These are phyloP conservation scores for Ceratobasidium sp. DNA, from an alignment of 1,284 basidiomycete genomes.

Conservation along the genomic window DNA sequence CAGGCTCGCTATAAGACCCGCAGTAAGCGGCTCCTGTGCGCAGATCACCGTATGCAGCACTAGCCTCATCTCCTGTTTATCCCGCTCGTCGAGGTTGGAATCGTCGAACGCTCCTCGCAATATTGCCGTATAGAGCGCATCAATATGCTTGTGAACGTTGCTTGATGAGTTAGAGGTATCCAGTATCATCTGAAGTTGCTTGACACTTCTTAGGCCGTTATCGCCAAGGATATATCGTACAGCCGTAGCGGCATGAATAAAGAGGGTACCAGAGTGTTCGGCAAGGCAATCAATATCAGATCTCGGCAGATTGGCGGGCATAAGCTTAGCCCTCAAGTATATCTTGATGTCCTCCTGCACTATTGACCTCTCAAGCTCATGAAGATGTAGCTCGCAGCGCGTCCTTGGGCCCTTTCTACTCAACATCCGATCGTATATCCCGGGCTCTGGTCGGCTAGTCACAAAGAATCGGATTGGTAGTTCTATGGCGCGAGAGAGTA, in stretches of 20 bases:
- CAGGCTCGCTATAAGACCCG: not conserved
- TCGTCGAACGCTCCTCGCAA: not conserved
- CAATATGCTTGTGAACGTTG: not conserved
- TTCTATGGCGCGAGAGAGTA: not conserved
- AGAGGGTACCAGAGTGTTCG: conserved; percentile 5
- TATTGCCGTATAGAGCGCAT: conserved; percentile 25
- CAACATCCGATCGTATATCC: conserved; percentile 16
- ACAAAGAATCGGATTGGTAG: conserved; percentile 37
- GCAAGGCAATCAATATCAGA: not conserved
- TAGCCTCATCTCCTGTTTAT: not conserved
- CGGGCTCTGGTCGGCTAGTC: conserved; percentile 45
- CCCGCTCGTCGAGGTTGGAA: not conserved
- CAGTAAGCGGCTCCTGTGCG: conserved; percentile 23
- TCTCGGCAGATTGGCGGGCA: not conserved
- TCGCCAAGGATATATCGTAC: conserved; percentile 8
- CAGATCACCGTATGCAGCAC: conserved; percentile 26
- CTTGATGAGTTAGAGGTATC: not conserved
- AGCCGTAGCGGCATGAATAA: conserved; percentile 37
- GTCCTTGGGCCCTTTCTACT: no score
- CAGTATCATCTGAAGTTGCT: not conserved
- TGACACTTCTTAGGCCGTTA: not conserved
- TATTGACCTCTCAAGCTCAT: conserved; percentile 42
- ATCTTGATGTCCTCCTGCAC: conserved; percentile 44
- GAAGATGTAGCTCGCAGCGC: conserved; percentile 34
- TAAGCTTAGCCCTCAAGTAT: conserved; percentile 30